Evolutionary conservation across 2,329 filamentous ascomycete genomes (phyloP).

Genomic region (Pseudogymnoascus sp.): DNA sequence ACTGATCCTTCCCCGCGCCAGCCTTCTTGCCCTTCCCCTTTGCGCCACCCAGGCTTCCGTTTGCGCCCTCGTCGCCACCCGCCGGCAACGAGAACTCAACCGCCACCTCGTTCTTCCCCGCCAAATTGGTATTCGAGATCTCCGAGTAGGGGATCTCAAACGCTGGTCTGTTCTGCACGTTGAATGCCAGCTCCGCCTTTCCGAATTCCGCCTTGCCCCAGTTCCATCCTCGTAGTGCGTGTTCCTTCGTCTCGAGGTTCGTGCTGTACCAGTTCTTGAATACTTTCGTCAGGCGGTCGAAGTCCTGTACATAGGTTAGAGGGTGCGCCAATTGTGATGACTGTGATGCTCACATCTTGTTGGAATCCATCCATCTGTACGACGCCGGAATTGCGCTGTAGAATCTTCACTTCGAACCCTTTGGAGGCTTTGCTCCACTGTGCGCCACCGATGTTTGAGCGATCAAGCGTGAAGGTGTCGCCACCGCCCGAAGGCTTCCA

Average conservation of each 20-base stretch:
- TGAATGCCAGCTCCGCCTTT: conserved; percentile 92
- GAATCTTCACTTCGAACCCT: conserved; percentile 89
- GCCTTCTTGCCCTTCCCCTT: conserved; percentile 79
- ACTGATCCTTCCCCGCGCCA: conserved; percentile 80
- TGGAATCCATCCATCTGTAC: conserved; percentile 94
- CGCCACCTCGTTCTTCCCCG: conserved; percentile 94
- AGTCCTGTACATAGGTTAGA: conserved; percentile 52
- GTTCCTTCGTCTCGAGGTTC: conserved; percentile 85
- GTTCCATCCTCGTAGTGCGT: conserved; percentile 94
- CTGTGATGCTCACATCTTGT: conserved; percentile 55
- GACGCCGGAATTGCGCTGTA: conserved; percentile 75
- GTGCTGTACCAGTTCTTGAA: conserved; percentile 99
- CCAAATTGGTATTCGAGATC: conserved; percentile 95
- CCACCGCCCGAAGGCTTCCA: conserved; percentile 88
- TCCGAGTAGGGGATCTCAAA: conserved; percentile 97
- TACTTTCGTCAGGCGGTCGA: conserved; percentile 81
- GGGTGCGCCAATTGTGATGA: conserved; percentile 9
- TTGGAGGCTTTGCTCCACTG: conserved; percentile 94
- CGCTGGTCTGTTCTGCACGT: conserved; percentile 90
- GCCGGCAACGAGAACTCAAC: conserved; percentile 81
- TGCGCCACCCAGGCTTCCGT: conserved; percentile 67
- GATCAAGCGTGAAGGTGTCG: conserved; percentile 90
- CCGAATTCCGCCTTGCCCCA: conserved; percentile 98
- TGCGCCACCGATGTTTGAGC: conserved; percentile 74
- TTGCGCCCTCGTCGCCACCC: conserved; percentile 66